These are phyloP conservation scores for Clarireedia sp. DNA, from an alignment of 2,329 filamentous ascomycete species.

Conservation along the genomic window DNA sequence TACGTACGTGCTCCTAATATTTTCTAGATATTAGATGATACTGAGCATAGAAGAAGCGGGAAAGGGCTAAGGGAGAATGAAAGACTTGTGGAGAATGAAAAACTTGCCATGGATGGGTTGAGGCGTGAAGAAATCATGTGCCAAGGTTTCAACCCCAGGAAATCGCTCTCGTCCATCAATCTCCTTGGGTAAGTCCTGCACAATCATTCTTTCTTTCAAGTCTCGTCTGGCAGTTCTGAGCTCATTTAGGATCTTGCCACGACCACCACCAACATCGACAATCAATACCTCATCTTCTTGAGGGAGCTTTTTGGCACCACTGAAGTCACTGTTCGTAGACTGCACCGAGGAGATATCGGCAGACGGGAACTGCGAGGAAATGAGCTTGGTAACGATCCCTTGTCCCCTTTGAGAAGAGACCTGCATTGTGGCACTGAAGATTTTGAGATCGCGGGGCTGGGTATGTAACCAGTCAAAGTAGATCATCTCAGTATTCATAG, in stretches of 20 bases:
- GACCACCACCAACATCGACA: constrained; percentile 10
- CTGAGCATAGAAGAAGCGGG: not conserved
- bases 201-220: constrained; percentile 13
- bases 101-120: constrained; percentile 24
- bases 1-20: constrained; percentile 24
- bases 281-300: not conserved
- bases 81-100: not conserved
- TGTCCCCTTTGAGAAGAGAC: not conserved
- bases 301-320: no score
- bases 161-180: constrained; percentile 7
- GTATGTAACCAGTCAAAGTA: not conserved
- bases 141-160: constrained; percentile 12
- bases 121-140: constrained; percentile 30
- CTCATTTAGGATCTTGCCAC: constrained; percentile 7
- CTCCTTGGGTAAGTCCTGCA: constrained; percentile 18
- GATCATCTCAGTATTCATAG: not conserved
- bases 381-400: not conserved
- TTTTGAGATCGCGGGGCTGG: not conserved
- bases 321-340: not conserved
- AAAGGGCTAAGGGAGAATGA: not conserved
- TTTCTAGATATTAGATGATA: not conserved
- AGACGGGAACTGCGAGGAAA: not conserved
- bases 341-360: not conserved
- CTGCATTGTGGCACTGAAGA: not conserved
- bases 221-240: constrained; percentile 7